Evolutionary conservation across 1,284 basidiomycete species (phyloP), one percentile per base, ranked within the genome.

Genomic region (Ganoderma sp.): DNA sequence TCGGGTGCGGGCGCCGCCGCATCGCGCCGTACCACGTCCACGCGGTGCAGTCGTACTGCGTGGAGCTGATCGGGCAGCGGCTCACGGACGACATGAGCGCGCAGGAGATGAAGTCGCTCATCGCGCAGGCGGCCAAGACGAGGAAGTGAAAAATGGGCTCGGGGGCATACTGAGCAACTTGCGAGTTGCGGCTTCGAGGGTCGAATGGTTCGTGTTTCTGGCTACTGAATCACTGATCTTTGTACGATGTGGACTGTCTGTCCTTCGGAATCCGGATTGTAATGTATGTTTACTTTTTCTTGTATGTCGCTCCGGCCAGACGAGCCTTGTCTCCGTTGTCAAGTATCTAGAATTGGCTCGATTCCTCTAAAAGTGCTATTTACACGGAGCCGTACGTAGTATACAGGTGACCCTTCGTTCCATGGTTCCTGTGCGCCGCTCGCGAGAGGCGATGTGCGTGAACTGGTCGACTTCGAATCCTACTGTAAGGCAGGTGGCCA

Each of bases 1-100:
- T 73, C 9, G 75, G 75, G 42, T 73, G 75, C 58, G 75, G 75
- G 25, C 48, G 64, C 63, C 41, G 70, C 39, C 57, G 65, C 37
- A 68, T 74, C 54, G 64, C 64, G 48, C 75, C 75, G 67, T 75
- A 71, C 39, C 25, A 54, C 28, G 60, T 71, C 32, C 75, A 76
- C 48, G 69, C 74, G 14, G 42, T 69, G n/a, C 50, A 67, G 42
- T 57, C 56, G 45, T 70, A 67, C 61, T 50, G 68, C 14, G 63
- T 71, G 52, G 63, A 61, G 45, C 37, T 65, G 5, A n/a, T 74
- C 28, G 66, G 67, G 9, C 65, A 73, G 48, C 25, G 61, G 9
- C 25, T 58, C 41, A 64, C 70, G 19, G 73, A 74, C 42, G 48
- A 57, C 22, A 64, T 45, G 25, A 67, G 65, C 1, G 72, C 71